Evolutionary conservation across 73 alveolate genomes (phyloP).

Genomic region (Paramecium caudatum): DNA sequence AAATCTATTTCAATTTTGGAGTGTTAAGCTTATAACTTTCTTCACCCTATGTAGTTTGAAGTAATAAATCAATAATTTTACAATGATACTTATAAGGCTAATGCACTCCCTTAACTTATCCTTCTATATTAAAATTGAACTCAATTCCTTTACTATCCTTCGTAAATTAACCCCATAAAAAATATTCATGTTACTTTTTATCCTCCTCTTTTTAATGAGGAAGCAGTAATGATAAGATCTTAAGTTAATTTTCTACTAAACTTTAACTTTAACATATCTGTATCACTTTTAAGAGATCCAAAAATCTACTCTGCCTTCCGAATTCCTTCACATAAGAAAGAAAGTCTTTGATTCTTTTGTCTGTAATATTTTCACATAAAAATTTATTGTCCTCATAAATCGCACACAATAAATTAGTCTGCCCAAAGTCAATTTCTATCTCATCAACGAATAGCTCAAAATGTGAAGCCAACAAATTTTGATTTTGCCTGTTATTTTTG

Average conservation of each 20-base stretch:
- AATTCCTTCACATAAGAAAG: not conserved
- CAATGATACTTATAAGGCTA: slow-evolving; percentile 22
- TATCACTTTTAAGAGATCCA: slow-evolving; percentile 59
- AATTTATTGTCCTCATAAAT: slow-evolving; percentile 70
- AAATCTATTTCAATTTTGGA: slow-evolving; percentile 2
- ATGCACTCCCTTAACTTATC: not conserved
- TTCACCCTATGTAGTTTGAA: slow-evolving; percentile 4
- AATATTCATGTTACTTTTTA: slow-evolving; percentile 13
- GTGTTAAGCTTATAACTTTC: slow-evolving; percentile 23
- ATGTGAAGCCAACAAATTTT: slow-evolving; percentile 50
- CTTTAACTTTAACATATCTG: slow-evolving; percentile 15
- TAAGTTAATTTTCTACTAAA: slow-evolving; percentile 69
- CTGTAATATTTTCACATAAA: slow-evolving; percentile 68
- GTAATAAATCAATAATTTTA: not conserved
- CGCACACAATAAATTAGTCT: slow-evolving; percentile 47
- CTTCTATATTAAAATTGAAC: slow-evolving; percentile 7
- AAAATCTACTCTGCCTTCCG: slow-evolving; percentile 75
- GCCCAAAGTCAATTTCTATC: slow-evolving; percentile 68
- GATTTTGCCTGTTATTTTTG: slow-evolving; percentile 44
- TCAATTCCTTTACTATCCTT: slow-evolving; percentile 20
- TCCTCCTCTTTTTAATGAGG: slow-evolving; percentile 68
- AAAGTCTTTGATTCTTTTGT: not conserved
- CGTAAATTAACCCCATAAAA: slow-evolving; percentile 27
- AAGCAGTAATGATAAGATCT: slow-evolving; percentile 56
- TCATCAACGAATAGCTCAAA: slow-evolving; percentile 73